These are phyloP conservation scores for Ceratopteris richardii DNA, from an alignment of 75 land plant genomes.

Conservation along the genomic window DNA sequence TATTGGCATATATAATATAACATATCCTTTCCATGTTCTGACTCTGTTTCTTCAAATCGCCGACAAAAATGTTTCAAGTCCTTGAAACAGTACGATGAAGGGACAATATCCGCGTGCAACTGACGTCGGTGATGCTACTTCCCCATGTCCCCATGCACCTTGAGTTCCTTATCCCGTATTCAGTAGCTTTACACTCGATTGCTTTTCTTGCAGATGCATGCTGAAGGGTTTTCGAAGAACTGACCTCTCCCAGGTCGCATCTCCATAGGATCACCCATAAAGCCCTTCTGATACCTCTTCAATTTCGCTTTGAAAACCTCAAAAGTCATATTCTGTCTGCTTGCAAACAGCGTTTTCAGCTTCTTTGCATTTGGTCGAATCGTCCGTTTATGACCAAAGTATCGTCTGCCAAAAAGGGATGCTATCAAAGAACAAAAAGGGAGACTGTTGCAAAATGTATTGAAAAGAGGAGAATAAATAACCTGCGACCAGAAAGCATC, in stretches of 20 bases:
- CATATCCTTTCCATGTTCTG: no score
- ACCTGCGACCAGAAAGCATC: conserved; percentile 32
- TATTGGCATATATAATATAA: no score
- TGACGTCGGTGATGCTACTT: no score
- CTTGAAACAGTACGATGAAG: no score
- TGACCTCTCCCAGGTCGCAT: conserved; percentile 22
- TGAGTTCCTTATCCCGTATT: no score
- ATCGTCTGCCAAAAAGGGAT: conserved; percentile 20
- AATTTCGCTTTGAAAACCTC: conserved; percentile 18
- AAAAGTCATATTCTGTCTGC: conserved; percentile 25
- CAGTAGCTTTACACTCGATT: no score
- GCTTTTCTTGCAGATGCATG: conserved; percentile 27
- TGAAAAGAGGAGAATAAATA: not conserved
- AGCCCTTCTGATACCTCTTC: conserved; percentile 24
- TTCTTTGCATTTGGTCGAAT: conserved; percentile 33
- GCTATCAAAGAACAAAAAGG: no score
- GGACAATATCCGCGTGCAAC: no score
- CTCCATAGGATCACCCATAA: conserved; percentile 37
- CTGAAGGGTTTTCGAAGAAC: conserved; percentile 22
- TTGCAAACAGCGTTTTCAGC: conserved; percentile 21
- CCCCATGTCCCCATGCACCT: no score
- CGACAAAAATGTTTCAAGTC: no score
- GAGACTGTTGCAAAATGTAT: not conserved
- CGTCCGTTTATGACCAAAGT: conserved; percentile 28
- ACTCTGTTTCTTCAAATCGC: no score